Evolutionary conservation across 2,329 filamentous ascomycete genomes (phyloP), one percentile per base, ranked within the genome.

Genomic region (Sclerotinia trifoliorum): DNA sequence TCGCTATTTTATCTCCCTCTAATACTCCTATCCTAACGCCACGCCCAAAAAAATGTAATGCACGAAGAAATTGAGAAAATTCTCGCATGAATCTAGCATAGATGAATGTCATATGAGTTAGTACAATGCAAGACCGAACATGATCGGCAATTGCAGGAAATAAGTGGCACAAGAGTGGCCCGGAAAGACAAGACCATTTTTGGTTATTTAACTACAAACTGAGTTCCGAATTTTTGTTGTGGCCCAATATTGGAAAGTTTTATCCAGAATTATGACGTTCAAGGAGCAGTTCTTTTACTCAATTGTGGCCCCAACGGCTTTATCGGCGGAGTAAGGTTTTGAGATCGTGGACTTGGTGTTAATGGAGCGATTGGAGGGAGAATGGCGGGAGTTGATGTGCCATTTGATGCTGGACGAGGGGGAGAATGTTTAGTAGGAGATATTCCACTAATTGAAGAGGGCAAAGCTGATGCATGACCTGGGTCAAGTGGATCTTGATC

Each of bases 241-340:
- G 19, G 21, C 5, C 29, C 21, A 57, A 17, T 57, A 39, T 17
- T 55, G 17, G 21, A 44, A 26, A 19, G 17, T 26, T 44, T 61
- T n/a, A 15, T 35, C 58, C 32, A 26, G n/a, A 48, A 60, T 60
- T 24, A 51, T 24, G n/a, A 8, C 17, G 10, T 21, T 62, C n/a
- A 63, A 32, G 39, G 57, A 51, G 57, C 39, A 54, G 60, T 19
- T 39, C 46, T 46, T 35, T 55, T 49, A 35, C 26, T 46, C 4
- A 35, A 15, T 21, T 44, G 35, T 19, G 71, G 70, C 63, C 77
- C 75, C 10, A 73, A 70, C 35, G 69, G 80, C 79, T 90, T 88
- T 72, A 86, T 81, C 2, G 87, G 88, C 32, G 88, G 87, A 21
- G 85, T 86, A 63, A 88, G 76, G 68, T 87, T 86, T 71, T 85